Conservation (phyloP, 2,329 filamentous ascomycete species). For the Cordyceps cicadae region DNA sequence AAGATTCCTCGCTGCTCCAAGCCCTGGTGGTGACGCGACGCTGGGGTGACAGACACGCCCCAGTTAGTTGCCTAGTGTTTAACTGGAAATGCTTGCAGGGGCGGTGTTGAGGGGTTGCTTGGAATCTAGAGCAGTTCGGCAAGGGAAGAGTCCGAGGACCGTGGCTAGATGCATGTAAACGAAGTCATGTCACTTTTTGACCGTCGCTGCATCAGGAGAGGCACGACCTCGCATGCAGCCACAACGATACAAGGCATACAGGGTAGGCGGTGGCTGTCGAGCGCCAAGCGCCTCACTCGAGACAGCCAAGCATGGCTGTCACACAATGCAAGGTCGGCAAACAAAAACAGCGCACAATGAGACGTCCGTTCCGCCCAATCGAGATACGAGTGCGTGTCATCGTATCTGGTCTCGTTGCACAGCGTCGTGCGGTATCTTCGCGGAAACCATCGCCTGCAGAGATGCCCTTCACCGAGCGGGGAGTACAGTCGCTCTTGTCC, state of each 20-base stretch:
- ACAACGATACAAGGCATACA: not conserved
- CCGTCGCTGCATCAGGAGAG: not conserved
- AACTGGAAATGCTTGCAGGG: not conserved
- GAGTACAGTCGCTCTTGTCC: not conserved
- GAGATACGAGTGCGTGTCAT: not conserved
- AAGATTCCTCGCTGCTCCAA: not conserved
- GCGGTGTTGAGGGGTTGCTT: not conserved
- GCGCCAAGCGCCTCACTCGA: not conserved
- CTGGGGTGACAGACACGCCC: not conserved
- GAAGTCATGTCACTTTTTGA: not conserved
- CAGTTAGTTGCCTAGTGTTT: not conserved
- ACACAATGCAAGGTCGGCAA: not conserved
- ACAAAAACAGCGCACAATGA: not conserved
- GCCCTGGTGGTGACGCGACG: not conserved
- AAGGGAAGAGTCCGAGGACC: not conserved
- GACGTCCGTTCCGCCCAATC: not conserved
- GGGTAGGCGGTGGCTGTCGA: not conserved
- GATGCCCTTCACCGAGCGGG: constrained; percentile 8
- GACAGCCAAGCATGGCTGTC: not conserved
- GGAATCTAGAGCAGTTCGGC: not conserved
- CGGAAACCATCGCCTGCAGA: not conserved
- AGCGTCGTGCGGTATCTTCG: not conserved
- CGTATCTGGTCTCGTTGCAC: not conserved
- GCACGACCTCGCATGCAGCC: constrained; percentile 1
- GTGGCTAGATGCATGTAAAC: not conserved